Conservation (phyloP, 306 rosid genomes). For the Vicia villosa region DNA sequence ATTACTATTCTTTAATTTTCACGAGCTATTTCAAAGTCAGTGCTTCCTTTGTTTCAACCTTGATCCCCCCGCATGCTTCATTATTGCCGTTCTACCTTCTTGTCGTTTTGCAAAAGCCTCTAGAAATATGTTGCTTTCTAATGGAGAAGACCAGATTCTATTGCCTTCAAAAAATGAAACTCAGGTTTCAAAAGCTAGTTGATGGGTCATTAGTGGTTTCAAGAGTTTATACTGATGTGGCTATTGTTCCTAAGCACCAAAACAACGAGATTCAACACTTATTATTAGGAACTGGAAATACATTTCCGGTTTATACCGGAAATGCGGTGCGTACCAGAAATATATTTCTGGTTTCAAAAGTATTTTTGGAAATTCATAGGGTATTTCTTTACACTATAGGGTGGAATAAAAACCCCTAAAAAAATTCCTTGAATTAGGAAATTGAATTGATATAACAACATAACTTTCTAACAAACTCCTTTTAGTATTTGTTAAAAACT, state of each 20-base stretch:
- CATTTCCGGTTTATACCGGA: too few species aligned
- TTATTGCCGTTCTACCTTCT: constrained; percentile 3
- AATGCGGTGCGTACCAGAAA: too few species aligned
- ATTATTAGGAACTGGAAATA: too few species aligned
- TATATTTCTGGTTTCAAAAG: too few species aligned
- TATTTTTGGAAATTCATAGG: too few species aligned
- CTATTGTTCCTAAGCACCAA: constrained; percentile 75
- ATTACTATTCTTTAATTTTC: neutral
- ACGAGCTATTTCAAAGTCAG: constrained; percentile 31
- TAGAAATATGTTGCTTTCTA: constrained; percentile 53
- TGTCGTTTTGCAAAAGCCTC: constrained; percentile 6
- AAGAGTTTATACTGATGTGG: constrained; percentile 69
- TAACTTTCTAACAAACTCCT: too few species aligned
- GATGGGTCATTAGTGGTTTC: constrained; percentile 55
- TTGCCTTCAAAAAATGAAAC: constrained; percentile 34
- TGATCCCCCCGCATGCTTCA: constrained; percentile 13
- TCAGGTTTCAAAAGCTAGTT: neutral
- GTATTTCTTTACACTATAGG: too few species aligned
- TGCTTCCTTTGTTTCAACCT: neutral
- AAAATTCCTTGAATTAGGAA: too few species aligned
- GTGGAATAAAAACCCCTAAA: too few species aligned
- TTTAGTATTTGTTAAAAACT: too few species aligned
- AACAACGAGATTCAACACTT: constrained; percentile 56
- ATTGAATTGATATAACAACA: too few species aligned
- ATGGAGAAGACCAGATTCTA: constrained; percentile 57